A percentile compares a stretch with the other conserved stretches of the same genome.
Evolutionary conservation across 2,329 filamentous ascomycete genomes (phyloP).

Genomic region (Aspergillus sp.): DNA sequence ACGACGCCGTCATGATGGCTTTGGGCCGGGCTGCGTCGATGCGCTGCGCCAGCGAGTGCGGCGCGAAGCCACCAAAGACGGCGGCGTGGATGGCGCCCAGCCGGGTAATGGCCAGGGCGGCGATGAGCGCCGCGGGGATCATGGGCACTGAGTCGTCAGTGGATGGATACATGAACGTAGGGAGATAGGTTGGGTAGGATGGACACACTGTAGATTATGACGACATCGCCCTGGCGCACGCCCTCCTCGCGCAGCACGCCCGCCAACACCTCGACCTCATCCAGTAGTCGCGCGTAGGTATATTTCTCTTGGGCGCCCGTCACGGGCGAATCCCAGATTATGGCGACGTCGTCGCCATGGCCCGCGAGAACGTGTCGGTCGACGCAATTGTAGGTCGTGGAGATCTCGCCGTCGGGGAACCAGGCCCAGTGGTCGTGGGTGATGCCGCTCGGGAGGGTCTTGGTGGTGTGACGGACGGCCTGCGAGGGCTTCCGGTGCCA

Average conservation of each 20-base stretch:
- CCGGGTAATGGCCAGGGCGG: slow-evolving; percentile 76
- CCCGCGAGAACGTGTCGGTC: slow-evolving; percentile 83
- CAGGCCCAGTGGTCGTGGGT: slow-evolving; percentile 79
- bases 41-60: slow-evolving; percentile 76
- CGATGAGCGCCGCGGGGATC: slow-evolving; percentile 86
- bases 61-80: slow-evolving; percentile 89
- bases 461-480: slow-evolving; percentile 60
- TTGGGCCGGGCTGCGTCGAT: slow-evolving; percentile 79
- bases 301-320: slow-evolving; percentile 68
- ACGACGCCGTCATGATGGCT: slow-evolving; percentile 82
- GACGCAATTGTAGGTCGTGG: slow-evolving; percentile 87
- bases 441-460: slow-evolving; percentile 60
- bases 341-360: slow-evolving; percentile 70
- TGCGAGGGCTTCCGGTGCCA: slow-evolving; percentile 76
- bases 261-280: slow-evolving; percentile 78
- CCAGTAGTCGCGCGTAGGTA: slow-evolving; percentile 72
- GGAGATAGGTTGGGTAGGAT: too few species aligned
- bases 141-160: slow-evolving; percentile 72
- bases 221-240: slow-evolving; percentile 78
- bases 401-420: slow-evolving; percentile 87
- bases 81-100: slow-evolving; percentile 87
- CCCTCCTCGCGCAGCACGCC: slow-evolving; percentile 80
- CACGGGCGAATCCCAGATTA: slow-evolving; percentile 87
- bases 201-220: slow-evolving; percentile 82
- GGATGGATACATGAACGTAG: too few species aligned